These are phyloP conservation scores for Akanthomyces uredinophilus DNA, from an alignment of 2,329 filamentous ascomycete genomes.

Conservation along the genomic window DNA sequence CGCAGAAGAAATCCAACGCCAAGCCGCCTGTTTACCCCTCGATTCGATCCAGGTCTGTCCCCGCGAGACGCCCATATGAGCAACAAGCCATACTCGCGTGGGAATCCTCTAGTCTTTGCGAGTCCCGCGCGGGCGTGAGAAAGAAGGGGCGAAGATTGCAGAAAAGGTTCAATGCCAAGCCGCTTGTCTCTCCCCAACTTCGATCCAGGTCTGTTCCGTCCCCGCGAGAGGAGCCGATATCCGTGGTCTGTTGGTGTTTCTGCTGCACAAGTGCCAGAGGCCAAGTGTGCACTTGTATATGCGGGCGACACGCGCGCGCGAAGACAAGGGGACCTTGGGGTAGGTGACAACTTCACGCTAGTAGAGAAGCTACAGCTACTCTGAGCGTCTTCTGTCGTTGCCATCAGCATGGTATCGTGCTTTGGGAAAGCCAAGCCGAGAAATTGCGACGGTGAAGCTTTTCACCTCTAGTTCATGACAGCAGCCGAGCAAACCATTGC, in stretches of 20 bases:
- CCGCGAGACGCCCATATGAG: no score
- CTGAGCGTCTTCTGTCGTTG: neutral
- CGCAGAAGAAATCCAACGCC: neutral
- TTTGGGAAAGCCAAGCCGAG: neutral
- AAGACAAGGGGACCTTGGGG: neutral
- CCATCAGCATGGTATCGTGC: neutral
- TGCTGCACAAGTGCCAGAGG: neutral
- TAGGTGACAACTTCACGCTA: neutral
- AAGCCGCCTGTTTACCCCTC: neutral
- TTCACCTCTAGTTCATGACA: neutral
- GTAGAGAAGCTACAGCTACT: no score
- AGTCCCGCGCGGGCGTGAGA: no score
- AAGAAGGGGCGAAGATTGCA: no score
- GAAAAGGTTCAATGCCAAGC: no score
- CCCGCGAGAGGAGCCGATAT: neutral
- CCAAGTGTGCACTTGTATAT: neutral
- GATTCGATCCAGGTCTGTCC: no score
- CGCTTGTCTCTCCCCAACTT: no score
- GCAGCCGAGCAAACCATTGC: neutral
- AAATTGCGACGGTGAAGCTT: constrained; percentile 2
- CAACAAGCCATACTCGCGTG: no score
- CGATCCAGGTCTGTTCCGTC: no score
- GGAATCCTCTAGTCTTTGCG: no score
- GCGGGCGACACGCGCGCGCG: neutral
- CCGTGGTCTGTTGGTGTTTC: neutral